Evolutionary conservation across 2,329 filamentous ascomycete species (phyloP).

Genomic region (Diplocarpon mali): DNA sequence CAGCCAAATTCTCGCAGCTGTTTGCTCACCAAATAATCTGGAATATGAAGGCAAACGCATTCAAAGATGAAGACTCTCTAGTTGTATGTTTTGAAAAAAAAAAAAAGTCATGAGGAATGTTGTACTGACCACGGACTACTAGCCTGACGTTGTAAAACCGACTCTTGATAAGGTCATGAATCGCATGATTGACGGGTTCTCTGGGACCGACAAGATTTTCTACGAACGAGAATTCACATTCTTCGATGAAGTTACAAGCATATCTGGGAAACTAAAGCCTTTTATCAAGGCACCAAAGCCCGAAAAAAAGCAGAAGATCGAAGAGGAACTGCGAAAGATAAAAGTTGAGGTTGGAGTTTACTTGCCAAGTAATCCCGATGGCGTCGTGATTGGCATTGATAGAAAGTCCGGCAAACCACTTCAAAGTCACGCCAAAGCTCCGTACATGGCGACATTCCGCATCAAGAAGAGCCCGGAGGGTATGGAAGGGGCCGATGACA

Average conservation of each 20-base stretch:
- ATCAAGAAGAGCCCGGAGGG: slow-evolving; percentile 68
- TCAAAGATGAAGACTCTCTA: slow-evolving; percentile 88
- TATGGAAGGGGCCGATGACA: slow-evolving; percentile 40
- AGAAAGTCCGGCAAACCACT: slow-evolving; percentile 95
- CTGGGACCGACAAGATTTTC: slow-evolving; percentile 66
- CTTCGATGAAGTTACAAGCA: slow-evolving; percentile 90
- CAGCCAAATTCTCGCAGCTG: slow-evolving; percentile 91
- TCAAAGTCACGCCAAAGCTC: slow-evolving; percentile 95
- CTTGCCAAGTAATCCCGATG: slow-evolving; percentile 91
- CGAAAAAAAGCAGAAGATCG: slow-evolving; percentile 98
- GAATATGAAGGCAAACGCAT: slow-evolving; percentile 99
- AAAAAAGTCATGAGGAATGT: not conserved
- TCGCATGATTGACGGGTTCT: slow-evolving; percentile 74
- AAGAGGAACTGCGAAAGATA: slow-evolving; percentile 95
- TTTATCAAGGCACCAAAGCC: slow-evolving; percentile 86
- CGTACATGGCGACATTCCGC: slow-evolving; percentile 97
- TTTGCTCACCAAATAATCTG: slow-evolving; percentile 99
- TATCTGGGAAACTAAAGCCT: slow-evolving; percentile 91
- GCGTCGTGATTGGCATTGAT: slow-evolving; percentile 94
- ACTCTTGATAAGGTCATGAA: slow-evolving; percentile 84
- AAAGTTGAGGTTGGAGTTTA: slow-evolving; percentile 96
- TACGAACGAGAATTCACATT: slow-evolving; percentile 96
- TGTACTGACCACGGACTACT: slow-evolving; percentile 2
- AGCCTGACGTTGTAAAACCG: slow-evolving; percentile 87
- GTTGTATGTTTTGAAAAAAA: slow-evolving; percentile 43